Conservation (phyloP, 2,329 filamentous ascomycete genomes). For the Stylonectria norvegica region DNA sequence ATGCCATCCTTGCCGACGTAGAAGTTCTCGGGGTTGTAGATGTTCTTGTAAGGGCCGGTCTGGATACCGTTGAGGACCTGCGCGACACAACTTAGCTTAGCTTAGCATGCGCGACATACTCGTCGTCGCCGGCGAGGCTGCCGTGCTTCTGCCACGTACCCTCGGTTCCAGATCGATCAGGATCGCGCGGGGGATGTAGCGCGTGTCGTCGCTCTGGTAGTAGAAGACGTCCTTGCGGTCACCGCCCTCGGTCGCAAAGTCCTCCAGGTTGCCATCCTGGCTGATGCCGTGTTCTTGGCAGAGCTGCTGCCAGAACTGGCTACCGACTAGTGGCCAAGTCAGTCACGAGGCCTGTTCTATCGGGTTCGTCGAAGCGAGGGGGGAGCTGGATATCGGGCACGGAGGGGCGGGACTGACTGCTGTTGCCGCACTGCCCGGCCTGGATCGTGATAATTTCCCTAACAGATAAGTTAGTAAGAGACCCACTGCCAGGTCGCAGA, state of each 20-base stretch:
- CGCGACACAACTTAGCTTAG: too few species aligned
- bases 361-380: background rate
- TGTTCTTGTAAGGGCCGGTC: slow-evolving; percentile 91
- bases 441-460: slow-evolving; percentile 99
- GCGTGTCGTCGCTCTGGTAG: slow-evolving; percentile 98
- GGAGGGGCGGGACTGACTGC: slow-evolving; percentile 63
- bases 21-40: slow-evolving; percentile 99
- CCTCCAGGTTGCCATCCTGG: slow-evolving; percentile 93
- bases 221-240: slow-evolving; percentile 99
- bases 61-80: slow-evolving; percentile 88
- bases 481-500: background rate
- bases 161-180: slow-evolving; percentile 92
- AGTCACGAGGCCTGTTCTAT: background rate
- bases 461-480: slow-evolving; percentile 4
- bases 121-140: too few species aligned
- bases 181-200: slow-evolving; percentile 96
- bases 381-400: background rate
- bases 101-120: too few species aligned
- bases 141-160: slow-evolving; percentile 54
- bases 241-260: slow-evolving; percentile 95
- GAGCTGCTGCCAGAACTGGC: slow-evolving; percentile 98
- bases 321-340: slow-evolving; percentile 63
- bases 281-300: slow-evolving; percentile 98
- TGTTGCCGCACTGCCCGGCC: slow-evolving; percentile 98
- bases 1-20: slow-evolving; percentile 92